Percentiles rank a stretch among this genome's conserved stretches.
These are phyloP conservation scores for Pleurotus pulmonarius DNA, from an alignment of 768 basidiomycete species.

Conservation along the genomic window DNA sequence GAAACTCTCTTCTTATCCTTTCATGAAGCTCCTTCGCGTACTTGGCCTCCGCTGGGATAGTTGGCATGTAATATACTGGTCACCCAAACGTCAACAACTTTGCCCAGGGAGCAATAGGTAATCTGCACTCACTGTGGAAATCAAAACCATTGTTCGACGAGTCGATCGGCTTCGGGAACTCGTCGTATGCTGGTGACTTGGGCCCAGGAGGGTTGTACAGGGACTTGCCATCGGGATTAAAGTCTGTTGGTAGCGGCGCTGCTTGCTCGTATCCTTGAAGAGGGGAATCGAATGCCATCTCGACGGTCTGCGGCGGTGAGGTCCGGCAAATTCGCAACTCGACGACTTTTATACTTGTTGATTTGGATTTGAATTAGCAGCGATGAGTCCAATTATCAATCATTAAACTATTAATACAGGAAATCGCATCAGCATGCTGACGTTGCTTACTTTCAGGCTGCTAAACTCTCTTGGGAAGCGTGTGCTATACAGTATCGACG, in stretches of 20 bases:
- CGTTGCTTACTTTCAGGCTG: background rate
- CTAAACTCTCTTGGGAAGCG: no score
- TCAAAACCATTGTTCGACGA: slow-evolving; percentile 61
- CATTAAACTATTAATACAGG: background rate
- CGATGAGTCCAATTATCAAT: background rate
- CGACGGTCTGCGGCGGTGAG: no score
- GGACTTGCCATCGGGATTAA: slow-evolving; percentile 57
- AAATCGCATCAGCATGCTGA: no score
- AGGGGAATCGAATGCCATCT: slow-evolving; percentile 22
- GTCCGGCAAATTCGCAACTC: no score
- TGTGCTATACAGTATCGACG: no score
- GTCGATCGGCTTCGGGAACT: slow-evolving; percentile 53
- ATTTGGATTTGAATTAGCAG: background rate
- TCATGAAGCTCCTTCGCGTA: slow-evolving; percentile 58
- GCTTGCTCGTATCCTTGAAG: slow-evolving; percentile 35
- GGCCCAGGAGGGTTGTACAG: slow-evolving; percentile 43
- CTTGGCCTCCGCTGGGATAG: slow-evolving; percentile 34
- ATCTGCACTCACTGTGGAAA: slow-evolving; percentile 55
- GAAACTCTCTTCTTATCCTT: slow-evolving; percentile 59
- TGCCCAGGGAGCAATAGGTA: background rate
- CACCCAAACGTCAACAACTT: background rate
- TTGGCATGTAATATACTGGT: slow-evolving; percentile 62
- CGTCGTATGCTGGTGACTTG: slow-evolving; percentile 47
- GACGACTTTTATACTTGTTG: no score
- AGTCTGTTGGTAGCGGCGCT: slow-evolving; percentile 35